These are phyloP conservation scores for Tephrocybe sp. DNA, from an alignment of 768 basidiomycete species.

Conservation along the genomic window DNA sequence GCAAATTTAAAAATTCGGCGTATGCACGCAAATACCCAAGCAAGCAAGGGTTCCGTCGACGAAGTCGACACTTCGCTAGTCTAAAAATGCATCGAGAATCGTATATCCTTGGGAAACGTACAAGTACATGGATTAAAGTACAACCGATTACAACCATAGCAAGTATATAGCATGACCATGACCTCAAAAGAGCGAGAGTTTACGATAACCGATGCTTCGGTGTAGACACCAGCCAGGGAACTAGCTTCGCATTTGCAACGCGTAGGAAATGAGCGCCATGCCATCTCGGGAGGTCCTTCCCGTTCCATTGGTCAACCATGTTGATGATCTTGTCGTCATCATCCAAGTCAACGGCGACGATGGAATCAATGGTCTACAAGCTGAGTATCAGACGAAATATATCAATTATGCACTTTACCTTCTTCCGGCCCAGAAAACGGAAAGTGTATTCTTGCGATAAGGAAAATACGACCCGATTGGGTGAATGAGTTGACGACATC, in stretches of 20 bases:
- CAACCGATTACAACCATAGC: not conserved
- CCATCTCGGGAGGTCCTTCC: constrained; percentile 47
- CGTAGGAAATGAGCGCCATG: constrained; percentile 49
- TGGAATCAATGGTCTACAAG: constrained; percentile 52
- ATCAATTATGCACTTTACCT: constrained; percentile 28
- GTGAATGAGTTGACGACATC: constrained; percentile 54
- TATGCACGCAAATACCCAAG: too few species aligned
- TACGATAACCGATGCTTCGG: constrained; percentile 33
- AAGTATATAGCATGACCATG: not conserved
- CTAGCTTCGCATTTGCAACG: constrained; percentile 45
- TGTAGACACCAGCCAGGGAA: constrained; percentile 50
- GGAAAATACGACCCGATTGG: constrained; percentile 58
- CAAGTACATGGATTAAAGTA: not conserved
- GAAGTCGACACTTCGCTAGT: not conserved
- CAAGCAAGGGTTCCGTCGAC: too few species aligned
- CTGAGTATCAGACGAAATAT: not conserved
- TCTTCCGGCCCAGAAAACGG: constrained; percentile 49
- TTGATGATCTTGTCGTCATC: constrained; percentile 59
- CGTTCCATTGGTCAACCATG: constrained; percentile 60
- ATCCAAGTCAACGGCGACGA: constrained; percentile 63
- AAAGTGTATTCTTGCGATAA: constrained; percentile 62
- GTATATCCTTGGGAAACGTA: constrained; percentile 3
- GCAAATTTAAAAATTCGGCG: too few species aligned
- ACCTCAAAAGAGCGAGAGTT: constrained; percentile 34
- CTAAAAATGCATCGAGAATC: not conserved